phyloP scores from a whole-genome alignment of 306 rosid genomes.

The Nissolia schottii region DNA sequence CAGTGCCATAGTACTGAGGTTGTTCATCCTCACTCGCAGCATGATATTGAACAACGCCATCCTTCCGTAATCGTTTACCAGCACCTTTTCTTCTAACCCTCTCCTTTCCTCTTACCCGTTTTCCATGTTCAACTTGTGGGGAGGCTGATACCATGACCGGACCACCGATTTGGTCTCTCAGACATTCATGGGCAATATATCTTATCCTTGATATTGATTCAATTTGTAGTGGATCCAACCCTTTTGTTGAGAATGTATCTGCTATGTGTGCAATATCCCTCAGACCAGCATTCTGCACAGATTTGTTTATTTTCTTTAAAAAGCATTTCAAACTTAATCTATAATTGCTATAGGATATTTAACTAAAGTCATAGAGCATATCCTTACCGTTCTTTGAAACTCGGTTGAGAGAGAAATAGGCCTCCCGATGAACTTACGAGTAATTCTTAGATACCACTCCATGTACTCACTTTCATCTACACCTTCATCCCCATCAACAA shows the following conservation, averaged over 20 bases:
- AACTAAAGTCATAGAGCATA: conserved; percentile 20
- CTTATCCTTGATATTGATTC: conserved; percentile 81
- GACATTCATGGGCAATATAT: conserved; percentile 80
- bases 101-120: conserved; percentile 87
- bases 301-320: conserved; percentile 34
- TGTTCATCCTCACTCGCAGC: conserved; percentile 76
- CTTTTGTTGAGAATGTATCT: conserved; percentile 79
- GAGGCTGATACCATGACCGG: conserved; percentile 46
- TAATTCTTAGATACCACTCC: conserved; percentile 83
- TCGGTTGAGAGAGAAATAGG: conserved; percentile 96
- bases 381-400: conserved; percentile 96
- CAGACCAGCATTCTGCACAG: conserved; percentile 88
- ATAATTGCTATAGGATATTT: conserved; percentile 3
- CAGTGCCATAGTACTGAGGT: conserved; percentile 59
- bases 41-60: conserved; percentile 50
- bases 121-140: conserved; percentile 68
- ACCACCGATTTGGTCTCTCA: conserved; percentile 94
- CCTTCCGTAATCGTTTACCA: conserved; percentile 80
- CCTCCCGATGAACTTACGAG: conserved; percentile 97
- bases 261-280: conserved; percentile 93
- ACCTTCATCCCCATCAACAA: conserved; percentile 70
- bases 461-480: conserved; percentile 81
- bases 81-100: conserved; percentile 83
- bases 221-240: conserved; percentile 79
- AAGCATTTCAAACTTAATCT: conserved; percentile 39